Conservation (phyloP, 495 filamentous ascomycete species). For the Aspergillus cristatus region DNA sequence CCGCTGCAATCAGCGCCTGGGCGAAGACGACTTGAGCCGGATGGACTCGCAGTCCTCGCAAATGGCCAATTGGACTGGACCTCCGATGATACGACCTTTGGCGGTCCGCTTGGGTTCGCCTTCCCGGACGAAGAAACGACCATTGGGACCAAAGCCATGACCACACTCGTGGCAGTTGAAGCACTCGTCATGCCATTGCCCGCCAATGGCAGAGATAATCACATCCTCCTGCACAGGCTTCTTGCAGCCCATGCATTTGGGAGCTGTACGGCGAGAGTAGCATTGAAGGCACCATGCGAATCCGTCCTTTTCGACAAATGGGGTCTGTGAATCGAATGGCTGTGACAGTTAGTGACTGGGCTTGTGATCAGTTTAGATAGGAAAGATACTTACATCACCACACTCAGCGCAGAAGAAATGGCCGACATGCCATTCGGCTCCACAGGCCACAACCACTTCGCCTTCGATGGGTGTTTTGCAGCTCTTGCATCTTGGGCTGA, state of each 20-base stretch:
- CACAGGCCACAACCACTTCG: slow-evolving; percentile 87
- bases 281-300: slow-evolving; percentile 96
- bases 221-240: slow-evolving; percentile 78
- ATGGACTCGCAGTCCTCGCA: slow-evolving; percentile 58
- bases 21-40: slow-evolving; percentile 45
- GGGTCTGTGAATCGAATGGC: slow-evolving; percentile 71
- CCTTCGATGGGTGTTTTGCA: slow-evolving; percentile 98
- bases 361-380: neutral
- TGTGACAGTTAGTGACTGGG: slow-evolving; percentile 14
- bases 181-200: slow-evolving; percentile 89
- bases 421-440: slow-evolving; percentile 90
- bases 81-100: slow-evolving; percentile 40
- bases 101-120: slow-evolving; percentile 43
- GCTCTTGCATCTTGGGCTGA: slow-evolving; percentile 85
- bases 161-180: slow-evolving; percentile 74
- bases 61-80: slow-evolving; percentile 42
- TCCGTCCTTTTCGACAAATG: slow-evolving; percentile 97
- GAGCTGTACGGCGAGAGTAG: slow-evolving; percentile 80
- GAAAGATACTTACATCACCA: slow-evolving; percentile 56
- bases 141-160: slow-evolving; percentile 48
- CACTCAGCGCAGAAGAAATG: slow-evolving; percentile 99
- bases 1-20: slow-evolving; percentile 2
- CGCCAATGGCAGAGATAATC: slow-evolving; percentile 77
- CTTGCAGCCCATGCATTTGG: slow-evolving; percentile 79
- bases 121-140: slow-evolving; percentile 54